Percentiles rank a stretch among this genome's conserved stretches.
Evolutionary conservation across 2,329 filamentous ascomycete species (phyloP).

Genomic region (Pestalotiopsis sp.): DNA sequence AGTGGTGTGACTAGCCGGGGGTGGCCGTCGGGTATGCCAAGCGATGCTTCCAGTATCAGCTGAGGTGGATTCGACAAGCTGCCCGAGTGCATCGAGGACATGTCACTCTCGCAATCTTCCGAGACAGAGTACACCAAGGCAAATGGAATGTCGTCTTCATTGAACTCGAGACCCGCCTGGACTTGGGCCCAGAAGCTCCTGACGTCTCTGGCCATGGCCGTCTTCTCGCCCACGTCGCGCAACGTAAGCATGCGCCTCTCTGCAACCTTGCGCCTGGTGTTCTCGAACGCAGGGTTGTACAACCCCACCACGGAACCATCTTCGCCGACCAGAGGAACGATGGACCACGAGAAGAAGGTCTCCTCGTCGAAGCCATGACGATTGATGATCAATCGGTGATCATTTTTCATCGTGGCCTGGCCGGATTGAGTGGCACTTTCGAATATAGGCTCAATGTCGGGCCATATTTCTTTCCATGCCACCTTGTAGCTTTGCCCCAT

Average conservation of each 20-base stretch:
- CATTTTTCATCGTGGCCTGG: constrained; percentile 82
- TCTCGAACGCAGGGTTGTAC: constrained; percentile 82
- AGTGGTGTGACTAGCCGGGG: constrained; percentile 60
- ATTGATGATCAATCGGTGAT: constrained; percentile 74
- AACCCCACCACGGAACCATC: constrained; percentile 76
- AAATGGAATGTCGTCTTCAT: constrained; percentile 77
- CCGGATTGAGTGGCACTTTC: constrained; percentile 68
- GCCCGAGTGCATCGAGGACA: constrained; percentile 71
- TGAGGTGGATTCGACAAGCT: constrained; percentile 64
- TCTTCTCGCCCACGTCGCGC: constrained; percentile 76
- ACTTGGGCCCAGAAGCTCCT: constrained; percentile 76
- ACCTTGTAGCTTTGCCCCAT: constrained; percentile 75
- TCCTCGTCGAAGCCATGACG: constrained; percentile 75
- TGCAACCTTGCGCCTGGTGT: constrained; percentile 76
- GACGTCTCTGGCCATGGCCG: constrained; percentile 71
- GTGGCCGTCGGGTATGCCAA: constrained; percentile 71
- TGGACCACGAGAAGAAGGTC: constrained; percentile 81
- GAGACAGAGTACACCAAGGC: constrained; percentile 75
- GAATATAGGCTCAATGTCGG: constrained; percentile 70
- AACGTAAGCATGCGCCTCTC: constrained; percentile 80
- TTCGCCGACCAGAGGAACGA: constrained; percentile 75
- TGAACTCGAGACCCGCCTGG: constrained; percentile 69
- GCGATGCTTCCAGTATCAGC: constrained; percentile 70
- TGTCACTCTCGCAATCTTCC: constrained; percentile 73
- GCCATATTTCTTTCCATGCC: constrained; percentile 77